Conservation (phyloP, 140 eudicot species). For the Flaveria floridana region DNA sequence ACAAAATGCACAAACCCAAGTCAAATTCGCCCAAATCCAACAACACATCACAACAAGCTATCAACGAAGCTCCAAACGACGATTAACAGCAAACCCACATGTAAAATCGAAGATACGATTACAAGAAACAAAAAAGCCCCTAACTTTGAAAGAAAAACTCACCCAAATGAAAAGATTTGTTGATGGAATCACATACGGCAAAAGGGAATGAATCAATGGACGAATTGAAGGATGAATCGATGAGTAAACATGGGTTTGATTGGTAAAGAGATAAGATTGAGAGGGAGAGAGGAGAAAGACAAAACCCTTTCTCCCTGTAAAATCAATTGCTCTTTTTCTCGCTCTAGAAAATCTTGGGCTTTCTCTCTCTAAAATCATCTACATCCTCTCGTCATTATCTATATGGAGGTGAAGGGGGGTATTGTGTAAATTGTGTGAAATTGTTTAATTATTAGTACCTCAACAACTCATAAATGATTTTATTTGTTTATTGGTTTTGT, state of each 20-base stretch:
- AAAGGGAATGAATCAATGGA: conserved; percentile 23
- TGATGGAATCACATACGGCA: conserved; percentile 9
- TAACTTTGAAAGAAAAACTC: not conserved
- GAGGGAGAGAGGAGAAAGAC: conserved; percentile 33
- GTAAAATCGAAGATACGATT: not conserved
- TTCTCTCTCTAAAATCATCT: conserved; percentile 42
- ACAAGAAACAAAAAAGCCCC: not conserved
- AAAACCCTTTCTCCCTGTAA: conserved; percentile 37
- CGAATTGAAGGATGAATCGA: conserved; percentile 7
- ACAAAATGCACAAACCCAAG: not conserved
- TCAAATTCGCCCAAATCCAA: not conserved
- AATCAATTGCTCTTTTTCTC: conserved; percentile 29
- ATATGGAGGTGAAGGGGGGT: conserved; percentile 27
- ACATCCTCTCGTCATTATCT: conserved; percentile 33
- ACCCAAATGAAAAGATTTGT: conserved; percentile 28
- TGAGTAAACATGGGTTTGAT: not conserved
- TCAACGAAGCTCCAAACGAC: not conserved
- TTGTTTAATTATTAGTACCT: not conserved
- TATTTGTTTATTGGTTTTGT: not conserved
- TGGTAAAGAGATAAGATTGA: conserved; percentile 23
- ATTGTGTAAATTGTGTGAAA: conserved; percentile 15
- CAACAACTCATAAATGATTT: not conserved
- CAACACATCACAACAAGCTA: conserved; percentile 27
- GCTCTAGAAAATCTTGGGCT: conserved; percentile 32
- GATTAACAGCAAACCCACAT: too few relatives aligned